Percentiles rank a stretch among this genome's conserved stretches.
phyloP scores from a whole-genome alignment of 129 eudicot genomes.

The Logfia minima region DNA sequence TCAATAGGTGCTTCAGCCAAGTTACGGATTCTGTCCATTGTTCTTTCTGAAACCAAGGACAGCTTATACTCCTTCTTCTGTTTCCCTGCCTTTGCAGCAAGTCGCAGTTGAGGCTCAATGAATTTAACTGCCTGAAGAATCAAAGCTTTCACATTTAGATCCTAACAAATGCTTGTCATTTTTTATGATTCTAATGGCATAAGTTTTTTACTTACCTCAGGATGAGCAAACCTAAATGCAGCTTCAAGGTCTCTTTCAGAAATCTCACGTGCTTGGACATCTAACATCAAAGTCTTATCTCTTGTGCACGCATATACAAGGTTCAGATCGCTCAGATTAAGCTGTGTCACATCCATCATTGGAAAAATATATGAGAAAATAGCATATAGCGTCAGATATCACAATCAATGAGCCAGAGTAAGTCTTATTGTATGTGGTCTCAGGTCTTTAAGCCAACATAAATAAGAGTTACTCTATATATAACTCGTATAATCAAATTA shows the following conservation, averaged over 20 bases:
- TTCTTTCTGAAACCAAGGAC: constrained; percentile 70
- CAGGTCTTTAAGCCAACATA: neutral
- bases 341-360: constrained; percentile 55
- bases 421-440: neutral
- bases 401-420: neutral
- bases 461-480: neutral
- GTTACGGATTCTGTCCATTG: constrained; percentile 65
- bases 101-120: constrained; percentile 86
- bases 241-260: constrained; percentile 88
- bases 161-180: constrained; percentile 1
- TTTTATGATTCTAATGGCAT: neutral
- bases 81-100: constrained; percentile 86
- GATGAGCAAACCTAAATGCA: constrained; percentile 93
- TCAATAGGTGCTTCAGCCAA: constrained; percentile 74
- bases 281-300: constrained; percentile 95
- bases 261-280: constrained; percentile 84
- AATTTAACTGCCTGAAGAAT: constrained; percentile 80
- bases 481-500: constrained; percentile 3
- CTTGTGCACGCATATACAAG: constrained; percentile 91
- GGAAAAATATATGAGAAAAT: constrained; percentile 1
- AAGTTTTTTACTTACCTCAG: constrained; percentile 53
- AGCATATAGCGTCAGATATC: neutral
- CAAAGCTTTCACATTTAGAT: constrained; percentile 8
- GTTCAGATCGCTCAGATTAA: constrained; percentile 81
- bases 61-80: constrained; percentile 72